Evolutionary conservation across 768 basidiomycete species (phyloP).

Genomic region (Coprinopsis sp.): DNA sequence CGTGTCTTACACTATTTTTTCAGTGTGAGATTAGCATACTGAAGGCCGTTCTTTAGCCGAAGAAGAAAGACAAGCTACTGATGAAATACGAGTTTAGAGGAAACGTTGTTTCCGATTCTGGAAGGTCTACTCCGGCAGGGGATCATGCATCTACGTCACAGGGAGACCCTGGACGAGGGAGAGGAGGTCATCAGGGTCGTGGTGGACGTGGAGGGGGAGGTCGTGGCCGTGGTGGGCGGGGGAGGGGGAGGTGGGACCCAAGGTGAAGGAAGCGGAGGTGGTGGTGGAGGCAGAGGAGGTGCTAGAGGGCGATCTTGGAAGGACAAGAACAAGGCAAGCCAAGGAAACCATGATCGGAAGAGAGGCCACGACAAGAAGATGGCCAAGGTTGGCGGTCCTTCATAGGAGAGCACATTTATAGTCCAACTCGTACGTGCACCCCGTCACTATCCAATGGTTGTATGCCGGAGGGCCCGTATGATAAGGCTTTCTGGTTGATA

Average conservation of each 20-base stretch:
- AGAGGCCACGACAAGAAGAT: conserved; percentile 89
- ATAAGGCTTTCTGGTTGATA: too few relatives aligned
- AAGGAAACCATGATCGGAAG: conserved; percentile 71
- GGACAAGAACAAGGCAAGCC: conserved; percentile 71
- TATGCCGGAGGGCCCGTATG: too few relatives aligned
- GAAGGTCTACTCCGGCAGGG: too few relatives aligned
- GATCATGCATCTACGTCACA: not conserved
- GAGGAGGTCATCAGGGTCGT: conserved; percentile 26
- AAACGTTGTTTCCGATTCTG: conserved; percentile 36
- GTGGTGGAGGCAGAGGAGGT: conserved; percentile 33
- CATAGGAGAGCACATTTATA: too few relatives aligned
- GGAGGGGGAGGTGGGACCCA: conserved; percentile 8
- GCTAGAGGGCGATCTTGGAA: conserved; percentile 65
- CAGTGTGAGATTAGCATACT: not conserved
- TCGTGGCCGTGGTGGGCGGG: conserved; percentile 38
- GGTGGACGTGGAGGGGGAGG: conserved; percentile 28
- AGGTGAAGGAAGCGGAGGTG: conserved; percentile 33
- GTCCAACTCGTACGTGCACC: too few relatives aligned
- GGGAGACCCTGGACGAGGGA: conserved; percentile 6
- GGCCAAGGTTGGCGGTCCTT: conserved; percentile 48
- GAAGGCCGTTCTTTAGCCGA: conserved; percentile 41
- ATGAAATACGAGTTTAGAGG: conserved; percentile 75
- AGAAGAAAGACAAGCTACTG: conserved; percentile 62
- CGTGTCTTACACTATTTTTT: conserved; percentile 21
- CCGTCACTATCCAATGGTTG: too few relatives aligned